Conservation (phyloP, 768 basidiomycete species). For the Cyclocybe aegerita region DNA sequence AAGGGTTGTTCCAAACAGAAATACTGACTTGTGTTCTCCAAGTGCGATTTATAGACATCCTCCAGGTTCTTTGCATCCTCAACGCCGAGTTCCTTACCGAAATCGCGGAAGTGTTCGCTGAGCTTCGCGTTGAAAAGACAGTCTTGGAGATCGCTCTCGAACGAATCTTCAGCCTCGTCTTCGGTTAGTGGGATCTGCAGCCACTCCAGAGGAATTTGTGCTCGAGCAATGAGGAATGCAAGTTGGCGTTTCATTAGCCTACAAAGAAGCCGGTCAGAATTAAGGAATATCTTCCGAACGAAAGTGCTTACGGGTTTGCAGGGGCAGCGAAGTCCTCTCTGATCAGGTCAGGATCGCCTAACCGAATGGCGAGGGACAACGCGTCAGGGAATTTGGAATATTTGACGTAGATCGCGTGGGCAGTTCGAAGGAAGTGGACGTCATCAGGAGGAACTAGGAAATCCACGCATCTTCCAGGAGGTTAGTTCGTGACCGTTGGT, state of each 20-base stretch:
- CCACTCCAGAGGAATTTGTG: conserved; percentile 91
- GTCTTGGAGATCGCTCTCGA: conserved; percentile 71
- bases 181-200: conserved; percentile 59
- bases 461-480: conserved; percentile 67
- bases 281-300: background rate
- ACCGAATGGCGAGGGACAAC: conserved; percentile 78
- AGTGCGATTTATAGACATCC: conserved; percentile 96
- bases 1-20: background rate
- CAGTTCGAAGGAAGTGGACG: conserved; percentile 81
- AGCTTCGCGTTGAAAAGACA: conserved; percentile 86
- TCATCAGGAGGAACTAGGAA: conserved; percentile 94
- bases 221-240: conserved; percentile 89
- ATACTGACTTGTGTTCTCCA: conserved; percentile 79
- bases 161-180: conserved; percentile 55
- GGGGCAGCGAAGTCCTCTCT: conserved; percentile 88
- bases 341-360: conserved; percentile 79
- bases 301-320: conserved; percentile 70
- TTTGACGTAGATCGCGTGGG: conserved; percentile 85
- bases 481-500: background rate
- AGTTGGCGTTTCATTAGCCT: conserved; percentile 94
- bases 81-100: conserved; percentile 93
- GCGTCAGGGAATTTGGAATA: conserved; percentile 91
- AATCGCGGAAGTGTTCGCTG: conserved; percentile 81
- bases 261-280: background rate
- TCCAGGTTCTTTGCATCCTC: conserved; percentile 88